phyloP scores from a whole-genome alignment of 2,329 filamentous ascomycete species.

The Podosphaera aphanis region DNA sequence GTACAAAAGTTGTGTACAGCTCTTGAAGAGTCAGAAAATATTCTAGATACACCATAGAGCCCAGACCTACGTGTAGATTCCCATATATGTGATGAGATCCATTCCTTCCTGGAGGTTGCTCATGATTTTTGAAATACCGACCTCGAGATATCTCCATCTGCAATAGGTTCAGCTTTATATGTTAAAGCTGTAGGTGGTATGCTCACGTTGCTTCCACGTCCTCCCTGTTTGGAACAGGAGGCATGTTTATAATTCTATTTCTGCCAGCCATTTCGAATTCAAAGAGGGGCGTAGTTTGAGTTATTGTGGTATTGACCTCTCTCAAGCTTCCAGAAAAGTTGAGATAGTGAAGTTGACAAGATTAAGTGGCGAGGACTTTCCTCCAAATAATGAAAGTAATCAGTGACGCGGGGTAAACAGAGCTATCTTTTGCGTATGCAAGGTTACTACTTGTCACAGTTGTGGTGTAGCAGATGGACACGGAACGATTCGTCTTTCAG shows the following conservation, averaged over 20 bases:
- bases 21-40: conserved; percentile 23
- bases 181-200: not conserved
- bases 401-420: no score
- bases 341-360: no score
- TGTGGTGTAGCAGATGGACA: no score
- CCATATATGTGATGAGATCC: conserved; percentile 94
- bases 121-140: conserved; percentile 84
- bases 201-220: conserved; percentile 39
- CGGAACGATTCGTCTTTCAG: no score
- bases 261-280: conserved; percentile 6
- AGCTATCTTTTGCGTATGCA: no score
- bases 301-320: not conserved
- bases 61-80: conserved; percentile 56
- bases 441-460: no score
- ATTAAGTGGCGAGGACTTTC: no score
- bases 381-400: no score
- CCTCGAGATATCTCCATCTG: conserved; percentile 78
- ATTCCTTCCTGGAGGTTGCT: conserved; percentile 73
- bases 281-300: not conserved
- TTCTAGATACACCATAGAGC: not conserved
- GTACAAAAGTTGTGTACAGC: conserved; percentile 98
- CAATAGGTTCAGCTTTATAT: conserved; percentile 3
- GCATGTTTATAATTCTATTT: conserved; percentile 20
- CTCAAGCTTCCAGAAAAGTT: no score
- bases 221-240: conserved; percentile 34